Percentiles rank a stretch among this genome's conserved stretches.
These are phyloP conservation scores for Globisporangium splendens DNA, from an alignment of 352 stramenopile species.

Conservation along the genomic window DNA sequence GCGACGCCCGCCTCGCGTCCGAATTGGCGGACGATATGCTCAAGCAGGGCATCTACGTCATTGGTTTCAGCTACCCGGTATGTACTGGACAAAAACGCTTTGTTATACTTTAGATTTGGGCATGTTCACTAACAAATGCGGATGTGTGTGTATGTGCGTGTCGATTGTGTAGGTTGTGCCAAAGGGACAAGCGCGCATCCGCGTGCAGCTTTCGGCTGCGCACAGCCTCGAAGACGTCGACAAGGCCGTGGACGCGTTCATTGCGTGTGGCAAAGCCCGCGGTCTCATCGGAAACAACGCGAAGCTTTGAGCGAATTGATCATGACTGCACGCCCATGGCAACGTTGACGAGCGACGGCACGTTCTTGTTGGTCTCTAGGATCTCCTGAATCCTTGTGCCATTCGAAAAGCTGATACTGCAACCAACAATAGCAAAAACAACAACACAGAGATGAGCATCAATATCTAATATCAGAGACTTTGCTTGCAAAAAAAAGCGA, in stretches of 20 bases:
- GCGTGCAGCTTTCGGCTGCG: conserved; percentile 89
- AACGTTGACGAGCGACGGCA: conserved; percentile 54
- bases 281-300: conserved; percentile 46
- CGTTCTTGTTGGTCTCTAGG: conserved; percentile 45
- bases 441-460: conserved; percentile 12
- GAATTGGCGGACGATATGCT: conserved; percentile 92
- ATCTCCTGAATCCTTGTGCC: conserved; percentile 37
- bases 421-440: conserved; percentile 14
- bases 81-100: conserved; percentile 33
- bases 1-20: conserved; percentile 86
- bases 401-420: conserved; percentile 43
- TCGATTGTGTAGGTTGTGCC: conserved; percentile 70
- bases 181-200: conserved; percentile 89
- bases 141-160: neutral
- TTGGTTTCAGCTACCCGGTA: conserved; percentile 94
- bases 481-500: no score
- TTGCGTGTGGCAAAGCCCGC: conserved; percentile 83
- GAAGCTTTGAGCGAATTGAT: neutral
- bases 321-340: neutral
- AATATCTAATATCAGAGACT: neutral
- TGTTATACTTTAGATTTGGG: neutral
- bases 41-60: conserved; percentile 92
- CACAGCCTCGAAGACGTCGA: conserved; percentile 92
- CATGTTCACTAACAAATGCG: conserved; percentile 1
- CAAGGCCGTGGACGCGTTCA: conserved; percentile 90